Evolutionary conservation across 345 rosid species (phyloP), one percentile per base, ranked within the genome.

Genomic region (Murraya paniculata): DNA sequence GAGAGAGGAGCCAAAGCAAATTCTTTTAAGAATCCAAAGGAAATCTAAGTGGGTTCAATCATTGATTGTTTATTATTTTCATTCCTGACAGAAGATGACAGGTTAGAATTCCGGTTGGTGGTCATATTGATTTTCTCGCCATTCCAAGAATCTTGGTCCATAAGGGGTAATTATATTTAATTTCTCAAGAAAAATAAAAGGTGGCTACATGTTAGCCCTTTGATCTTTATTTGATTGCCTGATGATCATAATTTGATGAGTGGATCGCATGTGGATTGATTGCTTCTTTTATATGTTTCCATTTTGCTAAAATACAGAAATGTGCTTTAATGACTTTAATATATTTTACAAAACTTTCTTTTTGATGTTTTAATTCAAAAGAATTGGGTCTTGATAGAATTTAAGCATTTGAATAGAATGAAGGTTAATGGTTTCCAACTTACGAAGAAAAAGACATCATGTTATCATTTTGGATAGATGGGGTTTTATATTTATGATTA

Each of bases 51-150:
- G 85, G 87, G 76, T 73, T 80, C 85, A 82, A 84, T 86, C 77
- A 86, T 82, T 88, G 84, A 73, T 75, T 76, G 86, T 72, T 82
- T 78, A 84, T 82, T 75, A 65, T 78, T 81, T 82, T 68, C 64
- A 59, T 21, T 68, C 35, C 86, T 77, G 85, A 80, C 81, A 79
- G 70, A 78, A 24, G 79, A 81, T 81, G 84, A 81, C 86, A 80
- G 75, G 81, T 74, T 84, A 84, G 88, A 86, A 88, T 86, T 86
- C 82, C 71, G 77, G 91, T 84, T 74, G 74, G 85, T 27, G 76
- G 76, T 18, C 21, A 70, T 84, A 61, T 86, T n/a, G 89, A 70
- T 74, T 80, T 81, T 83, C 88, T 82, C 89, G 85, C 84, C 84
- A 55, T 48, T 66, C 86, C 85, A 71, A 79, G 84, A 72, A 62